phyloP scores from a whole-genome alignment of 768 basidiomycete species.

The Thelephora aurantiotincta region DNA sequence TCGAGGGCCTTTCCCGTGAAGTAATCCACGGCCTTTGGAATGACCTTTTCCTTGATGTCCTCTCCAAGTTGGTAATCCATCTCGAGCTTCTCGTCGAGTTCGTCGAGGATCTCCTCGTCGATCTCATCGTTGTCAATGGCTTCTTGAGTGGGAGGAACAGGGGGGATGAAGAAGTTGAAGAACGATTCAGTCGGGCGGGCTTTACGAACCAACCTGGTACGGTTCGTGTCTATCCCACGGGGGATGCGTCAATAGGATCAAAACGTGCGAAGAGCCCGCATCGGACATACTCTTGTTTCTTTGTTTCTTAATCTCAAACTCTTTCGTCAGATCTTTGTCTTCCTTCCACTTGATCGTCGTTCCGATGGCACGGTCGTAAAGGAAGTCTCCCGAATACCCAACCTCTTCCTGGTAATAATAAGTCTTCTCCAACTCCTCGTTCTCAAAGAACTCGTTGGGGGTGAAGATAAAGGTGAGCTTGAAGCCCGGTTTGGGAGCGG shows the following conservation, averaged over 20 bases:
- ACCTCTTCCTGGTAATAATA: constrained; percentile 89
- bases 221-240: constrained; percentile 51
- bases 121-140: constrained; percentile 56
- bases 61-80: constrained; percentile 97
- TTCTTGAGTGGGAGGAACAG: constrained; percentile 54
- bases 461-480: constrained; percentile 74
- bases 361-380: constrained; percentile 89
- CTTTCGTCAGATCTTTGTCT: constrained; percentile 94
- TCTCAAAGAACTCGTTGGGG: constrained; percentile 80
- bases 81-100: constrained; percentile 87
- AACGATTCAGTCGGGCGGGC: constrained; percentile 87
- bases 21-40: constrained; percentile 91
- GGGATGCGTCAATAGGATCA: constrained; percentile 2
- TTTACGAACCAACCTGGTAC: constrained; percentile 74
- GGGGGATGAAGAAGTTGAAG: constrained; percentile 97
- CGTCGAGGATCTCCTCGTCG: constrained; percentile 77
- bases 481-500: constrained; percentile 76
- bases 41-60: constrained; percentile 94
- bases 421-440: constrained; percentile 76
- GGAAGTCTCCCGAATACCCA: constrained; percentile 92
- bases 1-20: constrained; percentile 95
- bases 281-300: constrained; percentile 77
- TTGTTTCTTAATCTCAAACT: constrained; percentile 98
- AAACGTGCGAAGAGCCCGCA: no score
- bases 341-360: constrained; percentile 95